Evolutionary conservation across 1,139 yeast genomes (phyloP).

Genomic region (Casaregolazyma lundiana): DNA sequence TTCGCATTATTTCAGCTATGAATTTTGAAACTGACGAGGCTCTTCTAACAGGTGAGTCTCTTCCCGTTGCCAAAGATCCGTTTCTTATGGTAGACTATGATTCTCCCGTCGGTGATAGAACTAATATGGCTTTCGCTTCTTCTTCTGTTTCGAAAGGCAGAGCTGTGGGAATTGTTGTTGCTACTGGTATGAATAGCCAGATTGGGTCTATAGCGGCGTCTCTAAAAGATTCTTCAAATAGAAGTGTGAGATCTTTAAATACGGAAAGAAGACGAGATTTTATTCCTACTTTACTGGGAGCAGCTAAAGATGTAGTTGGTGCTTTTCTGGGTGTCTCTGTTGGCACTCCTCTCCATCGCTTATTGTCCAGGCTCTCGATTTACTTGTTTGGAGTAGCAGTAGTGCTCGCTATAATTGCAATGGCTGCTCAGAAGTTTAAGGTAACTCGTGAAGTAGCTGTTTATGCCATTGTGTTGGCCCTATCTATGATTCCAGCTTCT

Average conservation of each 20-base stretch:
- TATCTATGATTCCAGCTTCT: constrained; percentile 81
- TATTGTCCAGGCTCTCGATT: constrained; percentile 66
- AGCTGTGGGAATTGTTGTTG: constrained; percentile 61
- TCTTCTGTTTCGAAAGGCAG: constrained; percentile 74
- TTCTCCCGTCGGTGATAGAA: constrained; percentile 70
- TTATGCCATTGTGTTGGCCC: constrained; percentile 77
- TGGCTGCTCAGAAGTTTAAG: constrained; percentile 68
- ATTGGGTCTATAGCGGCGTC: constrained; percentile 74
- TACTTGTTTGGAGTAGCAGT: constrained; percentile 67
- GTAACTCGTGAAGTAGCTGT: constrained; percentile 72
- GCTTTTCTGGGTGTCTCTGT: constrained; percentile 67
- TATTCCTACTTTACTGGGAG: constrained; percentile 41
- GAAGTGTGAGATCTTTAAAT: constrained; percentile 28
- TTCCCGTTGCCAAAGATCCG: constrained; percentile 62
- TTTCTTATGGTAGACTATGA: constrained; percentile 41
- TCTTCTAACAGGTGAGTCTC: constrained; percentile 72
- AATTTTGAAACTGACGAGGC: constrained; percentile 83
- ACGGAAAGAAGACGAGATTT: constrained; percentile 45
- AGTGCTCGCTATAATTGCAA: constrained; percentile 68
- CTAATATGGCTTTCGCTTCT: constrained; percentile 69
- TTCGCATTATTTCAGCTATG: constrained; percentile 55
- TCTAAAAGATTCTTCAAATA: constrained; percentile 40
- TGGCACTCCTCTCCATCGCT: constrained; percentile 74
- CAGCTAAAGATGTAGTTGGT: constrained; percentile 52
- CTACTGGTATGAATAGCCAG: constrained; percentile 69